These are phyloP conservation scores for Botrytis galanthina DNA, from an alignment of 2,329 filamentous ascomycete species.

Conservation along the genomic window DNA sequence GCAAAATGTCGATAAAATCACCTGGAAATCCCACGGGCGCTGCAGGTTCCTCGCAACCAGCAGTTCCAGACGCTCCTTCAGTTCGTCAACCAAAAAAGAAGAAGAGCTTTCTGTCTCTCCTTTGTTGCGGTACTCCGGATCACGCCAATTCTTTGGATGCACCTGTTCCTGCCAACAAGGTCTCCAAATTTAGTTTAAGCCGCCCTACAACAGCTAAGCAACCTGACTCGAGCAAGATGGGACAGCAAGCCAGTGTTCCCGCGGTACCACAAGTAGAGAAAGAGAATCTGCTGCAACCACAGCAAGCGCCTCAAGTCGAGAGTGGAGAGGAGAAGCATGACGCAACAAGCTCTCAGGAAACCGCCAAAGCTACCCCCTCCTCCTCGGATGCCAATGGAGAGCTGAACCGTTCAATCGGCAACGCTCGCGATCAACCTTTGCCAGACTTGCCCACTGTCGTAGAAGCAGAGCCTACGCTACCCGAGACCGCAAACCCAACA, in stretches of 20 bases:
- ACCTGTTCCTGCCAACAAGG: slow-evolving; percentile 46
- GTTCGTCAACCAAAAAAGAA: slow-evolving; percentile 41
- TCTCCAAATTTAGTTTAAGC: slow-evolving; percentile 41
- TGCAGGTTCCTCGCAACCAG: slow-evolving; percentile 38
- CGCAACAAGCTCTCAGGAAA: slow-evolving; percentile 21
- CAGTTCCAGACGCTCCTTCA: slow-evolving; percentile 34
- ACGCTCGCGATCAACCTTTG: slow-evolving; percentile 35
- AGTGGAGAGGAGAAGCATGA: slow-evolving; percentile 23
- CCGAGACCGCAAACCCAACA: slow-evolving; percentile 28
- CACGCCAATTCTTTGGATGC: slow-evolving; percentile 42
- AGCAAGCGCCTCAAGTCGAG: slow-evolving; percentile 26
- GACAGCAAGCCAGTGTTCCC: slow-evolving; percentile 23
- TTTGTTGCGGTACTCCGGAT: slow-evolving; percentile 49
- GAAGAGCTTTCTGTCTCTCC: slow-evolving; percentile 46
- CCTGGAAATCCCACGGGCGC: slow-evolving; percentile 42
- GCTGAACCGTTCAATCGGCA: slow-evolving; percentile 21
- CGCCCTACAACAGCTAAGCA: slow-evolving; percentile 37
- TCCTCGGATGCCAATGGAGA: slow-evolving; percentile 30
- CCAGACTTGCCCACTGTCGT: slow-evolving; percentile 37
- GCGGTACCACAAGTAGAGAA: slow-evolving; percentile 33
- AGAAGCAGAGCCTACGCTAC: slow-evolving; percentile 31
- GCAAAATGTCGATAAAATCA: slow-evolving; percentile 53
- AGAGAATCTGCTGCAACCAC: slow-evolving; percentile 29
- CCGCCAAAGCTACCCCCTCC: slow-evolving; percentile 7
- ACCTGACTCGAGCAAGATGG: slow-evolving; percentile 30